Base-by-base conservation (phyloP, 768 basidiomycete species). In the Lentinula sp. region DNA sequence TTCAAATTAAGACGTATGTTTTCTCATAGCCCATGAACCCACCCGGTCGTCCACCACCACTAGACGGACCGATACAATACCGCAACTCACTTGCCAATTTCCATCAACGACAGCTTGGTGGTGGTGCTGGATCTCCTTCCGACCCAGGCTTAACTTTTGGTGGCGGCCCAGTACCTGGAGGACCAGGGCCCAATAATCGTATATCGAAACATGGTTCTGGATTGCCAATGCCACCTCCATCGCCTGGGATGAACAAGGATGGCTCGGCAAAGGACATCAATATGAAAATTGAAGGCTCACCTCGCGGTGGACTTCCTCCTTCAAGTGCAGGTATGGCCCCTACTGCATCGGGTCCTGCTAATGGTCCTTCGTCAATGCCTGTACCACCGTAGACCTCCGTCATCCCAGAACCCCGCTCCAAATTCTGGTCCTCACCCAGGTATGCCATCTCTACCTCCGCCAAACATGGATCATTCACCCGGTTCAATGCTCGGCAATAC, bases 141-240 rank as follows among this genome's bases (percentile, higher is more conserved):
- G 82, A 81, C 57, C 74, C 78, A 28, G 28, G 28, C 28, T 28
- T 3, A 42, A 65, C 76, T 33, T 82, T 82, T 67, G 50, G 50
- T 60, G 48, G 35, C 10, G 54, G 53, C 18, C 61, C 60, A 36
- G 39, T 32, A n/a, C 32, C 64, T 9, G 74, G 68, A 13, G n/a
- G n/a, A n/a, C n/a, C n/a, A n/a, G n/a, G n/a, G n/a, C n/a, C n/a
- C n/a, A n/a, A n/a, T n/a, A n/a, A n/a, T n/a, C 72, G 73, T 62
- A 71, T 71, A 62, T 62, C 63, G 68, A 59, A 42, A 67, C 65
- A 73, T 63, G 28, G 64, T 18, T 76, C 68, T 64, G 72, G 68
- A 51, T 69, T 71, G 54, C 68, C 74, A 1, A 78, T 76, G 74
- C 82, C 83, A 0, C 83, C 81, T 10, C 80, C 82, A 4, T 83